phyloP scores from a whole-genome alignment of 108 stramenopile species.

The Pseudonitzschia pungens region DNA sequence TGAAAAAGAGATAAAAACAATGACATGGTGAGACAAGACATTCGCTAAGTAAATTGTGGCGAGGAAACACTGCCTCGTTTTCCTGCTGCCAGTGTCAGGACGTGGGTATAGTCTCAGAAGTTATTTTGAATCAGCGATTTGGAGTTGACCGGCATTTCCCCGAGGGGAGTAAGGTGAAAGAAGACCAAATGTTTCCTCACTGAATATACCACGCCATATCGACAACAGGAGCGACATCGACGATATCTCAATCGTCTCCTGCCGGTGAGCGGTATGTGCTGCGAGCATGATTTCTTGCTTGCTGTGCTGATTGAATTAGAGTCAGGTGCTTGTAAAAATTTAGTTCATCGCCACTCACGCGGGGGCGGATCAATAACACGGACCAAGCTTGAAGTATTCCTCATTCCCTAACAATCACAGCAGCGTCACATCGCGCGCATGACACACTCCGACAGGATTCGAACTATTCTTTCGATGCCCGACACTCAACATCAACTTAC shows the following conservation, averaged over 20 bases:
- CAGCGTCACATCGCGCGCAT: not conserved
- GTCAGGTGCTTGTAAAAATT: conserved; percentile 58
- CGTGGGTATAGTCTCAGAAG: conserved; percentile 53
- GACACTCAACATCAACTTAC: conserved; percentile 48
- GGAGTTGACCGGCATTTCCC: conserved; percentile 74
- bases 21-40: not conserved
- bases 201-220: conserved; percentile 14
- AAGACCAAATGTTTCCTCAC: conserved; percentile 70
- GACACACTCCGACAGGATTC: conserved; percentile 12
- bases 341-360: conserved; percentile 77
- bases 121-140: conserved; percentile 74
- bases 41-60: too few relatives aligned
- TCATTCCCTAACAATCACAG: conserved; percentile 44
- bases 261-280: too few relatives aligned
- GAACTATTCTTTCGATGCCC: not conserved
- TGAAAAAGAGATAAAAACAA: conserved; percentile 19
- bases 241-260: conserved; percentile 1
- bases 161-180: conserved; percentile 73
- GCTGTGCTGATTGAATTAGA: conserved; percentile 16
- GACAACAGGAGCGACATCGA: not conserved
- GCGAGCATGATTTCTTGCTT: conserved; percentile 4
- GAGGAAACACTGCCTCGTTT: not conserved
- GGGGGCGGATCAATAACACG: conserved; percentile 85
- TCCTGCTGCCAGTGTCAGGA: too few relatives aligned
- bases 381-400: conserved; percentile 63